phyloP scores from a whole-genome alignment of 768 basidiomycete species.

The Collybiopsis confluens region DNA sequence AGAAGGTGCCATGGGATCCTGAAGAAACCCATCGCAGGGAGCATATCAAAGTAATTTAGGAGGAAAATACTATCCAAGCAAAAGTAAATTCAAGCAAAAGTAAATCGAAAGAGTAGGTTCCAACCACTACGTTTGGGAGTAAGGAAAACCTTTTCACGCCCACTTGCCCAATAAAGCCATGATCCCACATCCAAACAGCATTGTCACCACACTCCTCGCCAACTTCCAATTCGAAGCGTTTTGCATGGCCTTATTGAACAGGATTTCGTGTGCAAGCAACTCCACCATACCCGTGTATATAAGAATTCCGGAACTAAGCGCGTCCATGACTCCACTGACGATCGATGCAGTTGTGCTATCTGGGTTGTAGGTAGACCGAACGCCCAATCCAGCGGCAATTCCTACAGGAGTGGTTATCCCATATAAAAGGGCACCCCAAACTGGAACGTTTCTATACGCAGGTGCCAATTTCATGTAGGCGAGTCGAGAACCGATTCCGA shows the following conservation, averaged over 20 bases:
- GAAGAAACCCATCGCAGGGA: too few species aligned
- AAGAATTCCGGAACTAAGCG: constrained; percentile 82
- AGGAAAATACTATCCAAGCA: too few species aligned
- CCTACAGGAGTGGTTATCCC: constrained; percentile 83
- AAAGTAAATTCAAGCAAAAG: too few species aligned
- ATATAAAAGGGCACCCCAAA: constrained; percentile 59
- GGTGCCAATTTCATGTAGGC: constrained; percentile 65
- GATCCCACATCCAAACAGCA: constrained; percentile 74
- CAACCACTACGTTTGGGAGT: too few species aligned
- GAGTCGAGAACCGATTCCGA: constrained; percentile 90
- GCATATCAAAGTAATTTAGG: too few species aligned
- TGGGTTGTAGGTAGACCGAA: constrained; percentile 78
- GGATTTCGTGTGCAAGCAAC: constrained; percentile 91
- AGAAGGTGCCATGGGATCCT: too few species aligned
- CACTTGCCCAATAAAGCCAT: constrained; percentile 93
- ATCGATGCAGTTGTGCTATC: constrained; percentile 70
- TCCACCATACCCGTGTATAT: constrained; percentile 86
- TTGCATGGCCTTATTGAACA: constrained; percentile 86
- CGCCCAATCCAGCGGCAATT: constrained; percentile 78
- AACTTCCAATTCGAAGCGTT: constrained; percentile 58
- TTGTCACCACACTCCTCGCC: constrained; percentile 64
- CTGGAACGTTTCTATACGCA: constrained; percentile 51
- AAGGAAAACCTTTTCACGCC: too few species aligned
- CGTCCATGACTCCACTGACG: constrained; percentile 81
- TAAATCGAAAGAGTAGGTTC: too few species aligned